phyloP scores from a whole-genome alignment of 208 protist genomes.

The Wallacemonas sp. region DNA sequence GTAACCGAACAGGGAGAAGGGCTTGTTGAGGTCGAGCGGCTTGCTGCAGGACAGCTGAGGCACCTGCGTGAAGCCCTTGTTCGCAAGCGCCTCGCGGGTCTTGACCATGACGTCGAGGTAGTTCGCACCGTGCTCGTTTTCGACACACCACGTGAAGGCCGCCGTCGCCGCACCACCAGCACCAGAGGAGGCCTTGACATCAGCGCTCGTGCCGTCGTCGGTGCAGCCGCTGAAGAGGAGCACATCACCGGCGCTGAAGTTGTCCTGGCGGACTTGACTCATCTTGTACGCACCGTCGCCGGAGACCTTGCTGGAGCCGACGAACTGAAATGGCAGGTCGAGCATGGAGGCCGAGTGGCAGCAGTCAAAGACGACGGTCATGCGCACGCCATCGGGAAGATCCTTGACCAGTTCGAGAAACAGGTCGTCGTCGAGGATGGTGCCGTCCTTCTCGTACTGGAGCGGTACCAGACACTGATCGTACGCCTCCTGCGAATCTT shows the following conservation, averaged over 20 bases:
- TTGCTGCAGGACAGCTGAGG: constrained; percentile 90
- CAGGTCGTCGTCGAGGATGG: constrained; percentile 91
- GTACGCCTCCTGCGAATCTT: constrained; percentile 69
- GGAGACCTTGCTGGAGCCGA: constrained; percentile 32
- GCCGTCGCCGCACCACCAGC: constrained; percentile 88
- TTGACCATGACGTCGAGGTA: constrained; percentile 84
- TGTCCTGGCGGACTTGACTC: constrained; percentile 58
- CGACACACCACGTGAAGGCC: constrained; percentile 72
- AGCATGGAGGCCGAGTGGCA: constrained; percentile 92
- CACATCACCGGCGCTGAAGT: constrained; percentile 85
- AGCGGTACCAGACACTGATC: constrained; percentile 87
- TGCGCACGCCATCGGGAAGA: constrained; percentile 76
- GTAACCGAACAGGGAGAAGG: constrained; percentile 87
- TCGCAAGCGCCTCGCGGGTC: constrained; percentile 66
- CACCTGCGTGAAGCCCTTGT: constrained; percentile 79
- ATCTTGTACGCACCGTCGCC: constrained; percentile 24
- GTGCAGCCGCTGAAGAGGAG: constrained; percentile 91
- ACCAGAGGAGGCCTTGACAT: constrained; percentile 44
- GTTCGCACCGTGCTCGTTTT: constrained; percentile 64
- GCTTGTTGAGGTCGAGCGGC: constrained; percentile 88
- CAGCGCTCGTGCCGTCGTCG: constrained; percentile 83
- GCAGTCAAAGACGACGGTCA: constrained; percentile 94
- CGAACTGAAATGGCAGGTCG: constrained; percentile 91
- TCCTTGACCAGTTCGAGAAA: constrained; percentile 70
- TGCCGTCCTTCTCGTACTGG: constrained; percentile 59